Percentiles rank a stretch among this genome's conserved stretches.
Evolutionary conservation across 768 basidiomycete genomes (phyloP).

Genomic region (Cantharellus anzutake): DNA sequence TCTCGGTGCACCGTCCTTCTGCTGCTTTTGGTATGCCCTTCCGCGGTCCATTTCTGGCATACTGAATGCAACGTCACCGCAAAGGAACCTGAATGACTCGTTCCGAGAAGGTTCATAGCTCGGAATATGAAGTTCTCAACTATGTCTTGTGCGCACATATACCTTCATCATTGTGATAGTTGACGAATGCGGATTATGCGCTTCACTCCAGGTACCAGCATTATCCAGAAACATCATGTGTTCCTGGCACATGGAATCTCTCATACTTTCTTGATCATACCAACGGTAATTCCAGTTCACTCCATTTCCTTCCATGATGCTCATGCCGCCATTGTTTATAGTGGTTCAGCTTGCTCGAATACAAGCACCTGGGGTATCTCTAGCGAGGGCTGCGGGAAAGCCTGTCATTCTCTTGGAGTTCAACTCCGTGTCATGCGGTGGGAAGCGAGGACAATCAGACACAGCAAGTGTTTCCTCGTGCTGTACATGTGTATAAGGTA

Average conservation of each 20-base stretch:
- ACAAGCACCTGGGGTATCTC: constrained; percentile 1
- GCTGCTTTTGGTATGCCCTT: not conserved
- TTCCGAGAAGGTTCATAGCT: constrained; percentile 1
- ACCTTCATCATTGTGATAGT: not conserved
- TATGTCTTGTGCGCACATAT: constrained; percentile 7
- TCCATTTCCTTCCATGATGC: not conserved
- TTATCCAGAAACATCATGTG: constrained; percentile 1
- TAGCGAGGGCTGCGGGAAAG: constrained; percentile 4
- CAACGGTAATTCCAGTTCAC: not conserved
- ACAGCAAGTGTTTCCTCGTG: constrained; percentile 3
- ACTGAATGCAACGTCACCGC: not conserved
- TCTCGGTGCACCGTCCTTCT: not conserved
- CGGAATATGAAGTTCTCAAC: constrained; percentile 1
- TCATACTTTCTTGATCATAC: not conserved
- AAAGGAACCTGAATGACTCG: constrained; percentile 4
- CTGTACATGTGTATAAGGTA: constrained; percentile 1
- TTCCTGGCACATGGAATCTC: not conserved
- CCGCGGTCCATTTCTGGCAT: too few species aligned
- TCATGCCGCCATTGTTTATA: not conserved
- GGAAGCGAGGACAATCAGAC: constrained; percentile 5
- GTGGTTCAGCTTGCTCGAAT: not conserved
- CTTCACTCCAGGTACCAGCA: constrained; percentile 8
- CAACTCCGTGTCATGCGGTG: constrained; percentile 8
- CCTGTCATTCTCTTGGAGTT: constrained; percentile 9
- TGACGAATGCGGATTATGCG: not conserved